Base-by-base conservation (phyloP, 2,329 filamentous ascomycete genomes). In the Exophiala dermatitidis region DNA sequence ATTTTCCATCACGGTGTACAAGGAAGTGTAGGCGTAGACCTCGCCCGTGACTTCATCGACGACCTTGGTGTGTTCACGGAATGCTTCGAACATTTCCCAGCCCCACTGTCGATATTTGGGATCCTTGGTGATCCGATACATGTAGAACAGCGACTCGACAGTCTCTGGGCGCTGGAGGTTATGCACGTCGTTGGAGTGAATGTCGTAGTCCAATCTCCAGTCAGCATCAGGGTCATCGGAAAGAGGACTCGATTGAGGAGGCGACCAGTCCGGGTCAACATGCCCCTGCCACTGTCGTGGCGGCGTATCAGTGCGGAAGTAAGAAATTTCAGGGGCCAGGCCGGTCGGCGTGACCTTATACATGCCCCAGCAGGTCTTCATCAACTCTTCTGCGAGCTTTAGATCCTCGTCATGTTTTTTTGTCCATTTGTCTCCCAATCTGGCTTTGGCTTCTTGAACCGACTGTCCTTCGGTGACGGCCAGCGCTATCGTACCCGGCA, bases 331-430 rank as follows among this genome's bases (percentile, higher is more conserved):
- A 0, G 88, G 84, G 0, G 93, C 90, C n/a, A 98, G 80, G 0
- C 90, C 91, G 0, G 93, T 97, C 5, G 83, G 81, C 66, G 90
- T 96, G 63, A 78, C 84, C 67, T 89, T 86, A 74, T 98, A 98
- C 82, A 94, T 98, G 65, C 88, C 90, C 88, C 91, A 96, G 77
- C 93, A 98, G 1, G 93, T 97, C 57, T 95, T 91, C 76, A 88
- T 96, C 52, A 98, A 76, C 73, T 98, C 91, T 60, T 82, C 82
- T 1, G 93, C 90, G 30, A 98, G 81, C 57, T 82, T 72, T 74
- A 98, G 90, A 67, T 97, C 89, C 57, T 86, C 85, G 54, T 95
- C 90, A 63, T 94, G 84, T 67, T 85, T 80, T 60, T 81, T 77
- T 33, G 79, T 82, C 93, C 93, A 97, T 12, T 45, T 36, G 28